These are phyloP conservation scores for Eucalyptus lansdowneana DNA, from an alignment of 345 rosid species.

Conservation along the genomic window DNA sequence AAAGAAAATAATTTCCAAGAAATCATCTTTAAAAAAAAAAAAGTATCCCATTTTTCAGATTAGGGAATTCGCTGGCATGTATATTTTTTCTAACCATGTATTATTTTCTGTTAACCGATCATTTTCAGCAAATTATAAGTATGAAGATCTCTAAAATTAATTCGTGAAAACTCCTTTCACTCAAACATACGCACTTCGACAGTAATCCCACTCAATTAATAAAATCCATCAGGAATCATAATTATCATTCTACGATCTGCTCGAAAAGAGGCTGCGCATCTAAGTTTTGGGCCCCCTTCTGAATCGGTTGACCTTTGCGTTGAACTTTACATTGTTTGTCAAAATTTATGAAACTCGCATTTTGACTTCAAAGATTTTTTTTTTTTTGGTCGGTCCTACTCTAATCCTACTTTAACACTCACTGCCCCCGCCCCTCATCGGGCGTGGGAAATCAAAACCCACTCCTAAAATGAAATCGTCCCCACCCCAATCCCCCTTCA, in stretches of 20 bases:
- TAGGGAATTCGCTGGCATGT: not conserved
- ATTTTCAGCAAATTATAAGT: not conserved
- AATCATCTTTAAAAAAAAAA: not conserved
- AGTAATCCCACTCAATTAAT: not conserved
- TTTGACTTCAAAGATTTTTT: not conserved
- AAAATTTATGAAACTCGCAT: not conserved
- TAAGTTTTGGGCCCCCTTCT: not conserved
- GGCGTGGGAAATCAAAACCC: no score
- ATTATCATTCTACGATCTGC: not conserved
- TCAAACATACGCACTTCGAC: not conserved
- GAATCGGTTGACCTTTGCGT: not conserved
- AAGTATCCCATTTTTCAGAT: rapidly evolving
- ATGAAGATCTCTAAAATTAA: not conserved
- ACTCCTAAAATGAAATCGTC: no score
- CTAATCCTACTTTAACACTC: no score
- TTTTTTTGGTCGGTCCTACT: no score
- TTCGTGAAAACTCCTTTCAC: not conserved
- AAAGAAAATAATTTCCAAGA: not conserved
- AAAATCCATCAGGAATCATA: not conserved
- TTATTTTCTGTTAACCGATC: not conserved
- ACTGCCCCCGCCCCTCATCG: no score
- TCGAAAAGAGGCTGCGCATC: not conserved
- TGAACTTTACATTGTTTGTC: not conserved
- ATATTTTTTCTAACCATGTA: not conserved
- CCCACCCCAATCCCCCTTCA: no score